phyloP scores from a whole-genome alignment of 352 stramenopile genomes.

The Phytophthora parvispora region DNA sequence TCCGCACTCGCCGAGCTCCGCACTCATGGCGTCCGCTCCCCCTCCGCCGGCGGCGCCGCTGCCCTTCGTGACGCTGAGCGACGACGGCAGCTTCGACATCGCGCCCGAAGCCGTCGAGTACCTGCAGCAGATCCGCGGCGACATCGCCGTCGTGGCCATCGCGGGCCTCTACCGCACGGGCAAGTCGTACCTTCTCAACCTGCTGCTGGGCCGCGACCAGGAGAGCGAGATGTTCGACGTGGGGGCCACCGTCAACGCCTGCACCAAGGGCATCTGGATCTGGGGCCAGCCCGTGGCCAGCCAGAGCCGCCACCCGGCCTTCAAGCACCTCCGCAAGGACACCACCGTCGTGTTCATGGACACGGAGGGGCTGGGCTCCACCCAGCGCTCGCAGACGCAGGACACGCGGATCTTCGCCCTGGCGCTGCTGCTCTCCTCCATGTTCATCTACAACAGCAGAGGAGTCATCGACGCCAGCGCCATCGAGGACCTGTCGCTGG shows the following conservation, averaged over 20 bases:
- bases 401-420: constrained; percentile 83
- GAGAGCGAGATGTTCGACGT: constrained; percentile 80
- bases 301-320: constrained; percentile 23
- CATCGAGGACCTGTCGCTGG: constrained; percentile 81
- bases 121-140: constrained; percentile 65
- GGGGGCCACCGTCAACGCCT: constrained; percentile 77
- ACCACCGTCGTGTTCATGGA: constrained; percentile 80
- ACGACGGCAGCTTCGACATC: constrained; percentile 76
- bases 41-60: constrained; percentile 44
- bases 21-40: constrained; percentile 1
- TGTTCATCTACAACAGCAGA: constrained; percentile 86
- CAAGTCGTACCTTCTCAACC: constrained; percentile 86
- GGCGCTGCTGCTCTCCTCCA: constrained; percentile 68
- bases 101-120: constrained; percentile 65
- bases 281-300: constrained; percentile 60
- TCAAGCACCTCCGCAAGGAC: constrained; percentile 57
- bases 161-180: constrained; percentile 82
- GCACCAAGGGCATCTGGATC: constrained; percentile 88
- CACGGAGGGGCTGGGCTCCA: constrained; percentile 79
- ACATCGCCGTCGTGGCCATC: constrained; percentile 77
- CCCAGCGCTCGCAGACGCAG: constrained; percentile 70
- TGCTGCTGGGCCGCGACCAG: constrained; percentile 58
- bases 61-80: constrained; percentile 78
- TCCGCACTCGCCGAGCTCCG: neutral
- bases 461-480: constrained; percentile 82